Percentiles rank a stretch among this genome's conserved stretches.
phyloP scores from a whole-genome alignment of 1,139 yeast genomes.

The Saccharomyces hybrid region DNA sequence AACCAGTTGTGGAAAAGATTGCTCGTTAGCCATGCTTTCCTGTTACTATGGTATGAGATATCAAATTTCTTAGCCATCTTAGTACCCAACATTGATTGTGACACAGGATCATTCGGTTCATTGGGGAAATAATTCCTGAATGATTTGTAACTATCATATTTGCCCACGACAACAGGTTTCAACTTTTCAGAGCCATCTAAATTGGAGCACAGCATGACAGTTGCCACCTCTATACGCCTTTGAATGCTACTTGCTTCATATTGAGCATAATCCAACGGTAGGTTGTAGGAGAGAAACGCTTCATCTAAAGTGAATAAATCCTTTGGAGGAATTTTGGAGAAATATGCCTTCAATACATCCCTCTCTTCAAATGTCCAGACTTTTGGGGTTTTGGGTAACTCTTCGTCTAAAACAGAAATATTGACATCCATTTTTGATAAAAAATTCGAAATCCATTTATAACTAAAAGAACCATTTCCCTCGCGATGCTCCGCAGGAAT shows the following conservation, averaged over 20 bases:
- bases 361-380: conserved; percentile 60
- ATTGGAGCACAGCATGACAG: conserved; percentile 58
- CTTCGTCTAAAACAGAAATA: conserved; percentile 41
- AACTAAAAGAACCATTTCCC: conserved; percentile 57
- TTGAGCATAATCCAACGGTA: conserved; percentile 53
- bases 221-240: conserved; percentile 36
- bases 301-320: conserved; percentile 58
- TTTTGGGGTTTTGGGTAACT: conserved; percentile 43
- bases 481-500: conserved; percentile 48
- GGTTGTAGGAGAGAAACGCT: conserved; percentile 50
- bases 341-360: conserved; percentile 32
- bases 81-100: conserved; percentile 26
- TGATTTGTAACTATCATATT: conserved; percentile 42
- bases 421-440: conserved; percentile 48
- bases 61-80: conserved; percentile 48
- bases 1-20: conserved; percentile 58
- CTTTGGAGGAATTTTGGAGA: conserved; percentile 38
- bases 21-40: conserved; percentile 61
- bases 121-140: conserved; percentile 41
- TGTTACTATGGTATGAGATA: conserved; percentile 50
- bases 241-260: conserved; percentile 42
- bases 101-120: conserved; percentile 22
- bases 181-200: conserved; percentile 56
- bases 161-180: conserved; percentile 55
- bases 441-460: conserved; percentile 60